Percentiles rank a stretch among this genome's conserved stretches.
These are phyloP conservation scores for Apophysomyces elegans DNA, from an alignment of 371 early-diverging fungal species.

Conservation along the genomic window DNA sequence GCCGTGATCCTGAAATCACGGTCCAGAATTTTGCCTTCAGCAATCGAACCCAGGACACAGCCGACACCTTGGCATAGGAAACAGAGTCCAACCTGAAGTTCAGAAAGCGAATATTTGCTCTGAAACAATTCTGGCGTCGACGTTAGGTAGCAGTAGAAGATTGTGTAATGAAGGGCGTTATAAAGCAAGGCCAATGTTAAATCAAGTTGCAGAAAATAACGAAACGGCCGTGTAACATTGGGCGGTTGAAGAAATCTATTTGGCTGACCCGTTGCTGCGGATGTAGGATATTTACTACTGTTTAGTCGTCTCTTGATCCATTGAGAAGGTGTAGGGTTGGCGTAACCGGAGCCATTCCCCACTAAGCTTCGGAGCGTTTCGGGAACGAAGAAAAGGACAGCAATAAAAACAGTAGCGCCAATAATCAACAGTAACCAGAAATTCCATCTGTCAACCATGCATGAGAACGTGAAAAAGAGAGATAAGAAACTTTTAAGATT, in stretches of 20 bases:
- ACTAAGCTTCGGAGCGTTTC: slow-evolving; percentile 64
- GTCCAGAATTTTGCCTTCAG: slow-evolving; percentile 34
- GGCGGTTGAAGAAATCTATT: not conserved
- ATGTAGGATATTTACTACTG: not conserved
- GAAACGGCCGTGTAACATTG: not conserved
- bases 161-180: slow-evolving; percentile 24
- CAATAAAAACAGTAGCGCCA: slow-evolving; percentile 49
- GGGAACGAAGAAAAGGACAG: slow-evolving; percentile 57
- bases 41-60: slow-evolving; percentile 31
- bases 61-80: slow-evolving; percentile 39
- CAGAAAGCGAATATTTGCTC: slow-evolving; percentile 24
- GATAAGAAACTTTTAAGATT: slow-evolving; percentile 6
- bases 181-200: slow-evolving; percentile 22
- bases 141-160: slow-evolving; percentile 29
- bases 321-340: slow-evolving; percentile 35
- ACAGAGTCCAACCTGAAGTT: slow-evolving; percentile 40
- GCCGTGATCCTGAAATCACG: slow-evolving; percentile 32
- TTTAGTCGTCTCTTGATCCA: slow-evolving; percentile 13
- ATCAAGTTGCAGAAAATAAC: slow-evolving; percentile 17
- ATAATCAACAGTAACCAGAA: slow-evolving; percentile 60
- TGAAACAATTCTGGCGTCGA: slow-evolving; percentile 31
- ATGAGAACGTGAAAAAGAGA: not conserved
- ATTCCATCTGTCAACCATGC: slow-evolving; percentile 33
- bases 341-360: slow-evolving; percentile 35
- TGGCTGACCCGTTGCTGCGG: not conserved